Conservation (phyloP, 129 eudicot species). For the Gnaphalium uliginosum region DNA sequence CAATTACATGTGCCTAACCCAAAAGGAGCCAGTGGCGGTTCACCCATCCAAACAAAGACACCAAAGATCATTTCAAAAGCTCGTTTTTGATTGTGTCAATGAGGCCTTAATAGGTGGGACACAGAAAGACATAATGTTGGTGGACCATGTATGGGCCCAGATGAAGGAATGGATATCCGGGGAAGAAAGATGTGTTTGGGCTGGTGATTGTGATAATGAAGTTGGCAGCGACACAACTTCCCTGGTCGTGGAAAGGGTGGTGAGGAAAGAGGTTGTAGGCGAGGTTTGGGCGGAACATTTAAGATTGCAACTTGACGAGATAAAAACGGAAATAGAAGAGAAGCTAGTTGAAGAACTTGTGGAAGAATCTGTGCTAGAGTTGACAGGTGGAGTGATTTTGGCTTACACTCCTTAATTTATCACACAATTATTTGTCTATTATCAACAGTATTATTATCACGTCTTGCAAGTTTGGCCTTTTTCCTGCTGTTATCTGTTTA, state of each 20-base stretch:
- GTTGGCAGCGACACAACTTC: constrained; percentile 28
- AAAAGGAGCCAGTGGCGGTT: constrained; percentile 33
- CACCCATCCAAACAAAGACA: constrained; percentile 63
- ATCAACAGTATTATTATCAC: constrained; percentile 28
- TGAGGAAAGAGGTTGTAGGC: constrained; percentile 73
- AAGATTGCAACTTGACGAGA: constrained; percentile 52
- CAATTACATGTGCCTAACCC: constrained; percentile 46
- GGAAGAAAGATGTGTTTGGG: constrained; percentile 47
- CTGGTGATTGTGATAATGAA: constrained; percentile 27
- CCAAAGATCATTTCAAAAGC: constrained; percentile 58
- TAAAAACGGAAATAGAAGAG: constrained; percentile 67
- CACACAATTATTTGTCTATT: constrained; percentile 36
- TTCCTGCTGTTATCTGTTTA: constrained; percentile 28
- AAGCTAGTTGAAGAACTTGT: constrained; percentile 73
- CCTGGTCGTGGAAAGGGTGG: constrained; percentile 66
- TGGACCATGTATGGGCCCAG: constrained; percentile 64
- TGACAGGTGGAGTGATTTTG: constrained; percentile 43
- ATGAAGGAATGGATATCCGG: constrained; percentile 63
- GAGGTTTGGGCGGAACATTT: constrained; percentile 63
- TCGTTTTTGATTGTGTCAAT: constrained; percentile 82
- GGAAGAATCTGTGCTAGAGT: constrained; percentile 61
- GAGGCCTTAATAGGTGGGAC: constrained; percentile 41
- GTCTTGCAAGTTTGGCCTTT: constrained; percentile 32
- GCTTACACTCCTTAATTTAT: constrained; percentile 16
- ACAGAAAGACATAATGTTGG: constrained; percentile 25